phyloP scores from a whole-genome alignment of 2,329 filamentous ascomycete genomes.

The Lasiodiplodia sp. region DNA sequence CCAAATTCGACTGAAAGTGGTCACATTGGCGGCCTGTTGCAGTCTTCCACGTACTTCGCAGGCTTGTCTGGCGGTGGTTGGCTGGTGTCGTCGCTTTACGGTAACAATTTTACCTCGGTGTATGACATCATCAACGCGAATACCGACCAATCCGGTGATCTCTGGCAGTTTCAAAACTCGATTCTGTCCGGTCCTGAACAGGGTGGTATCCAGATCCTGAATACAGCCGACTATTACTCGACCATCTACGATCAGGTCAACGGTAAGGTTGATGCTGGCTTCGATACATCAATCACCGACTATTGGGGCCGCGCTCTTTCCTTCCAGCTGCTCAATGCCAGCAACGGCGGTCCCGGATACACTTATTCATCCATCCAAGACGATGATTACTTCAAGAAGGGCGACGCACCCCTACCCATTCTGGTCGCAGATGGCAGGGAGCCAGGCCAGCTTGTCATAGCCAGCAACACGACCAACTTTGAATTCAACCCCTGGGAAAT shows the following conservation, averaged over 20 bases:
- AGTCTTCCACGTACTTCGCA: constrained; percentile 80
- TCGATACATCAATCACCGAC: constrained; percentile 77
- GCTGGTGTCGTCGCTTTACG: constrained; percentile 81
- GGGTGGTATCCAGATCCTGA: constrained; percentile 60
- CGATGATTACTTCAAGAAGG: constrained; percentile 67
- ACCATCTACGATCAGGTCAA: constrained; percentile 65
- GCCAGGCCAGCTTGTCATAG: constrained; percentile 67
- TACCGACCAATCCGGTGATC: constrained; percentile 48
- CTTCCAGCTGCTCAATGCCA: constrained; percentile 82
- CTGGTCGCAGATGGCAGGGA: constrained; percentile 73
- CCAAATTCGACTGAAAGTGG: constrained; percentile 66
- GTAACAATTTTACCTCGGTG: constrained; percentile 79
- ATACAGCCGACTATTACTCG: constrained; percentile 68
- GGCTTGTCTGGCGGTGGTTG: constrained; percentile 85
- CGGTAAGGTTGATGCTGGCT: constrained; percentile 70
- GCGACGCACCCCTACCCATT: constrained; percentile 74
- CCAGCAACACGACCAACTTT: constrained; percentile 75
- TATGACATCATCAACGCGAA: constrained; percentile 59
- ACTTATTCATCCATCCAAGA: constrained; percentile 83
- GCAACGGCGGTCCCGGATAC: constrained; percentile 74
- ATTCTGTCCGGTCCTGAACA: constrained; percentile 65
- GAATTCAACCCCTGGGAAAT: constrained; percentile 84
- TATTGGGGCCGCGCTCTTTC: constrained; percentile 87
- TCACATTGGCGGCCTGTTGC: constrained; percentile 80
- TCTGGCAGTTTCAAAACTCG: constrained; percentile 70